Evolutionary conservation across 2,329 filamentous ascomycete species (phyloP).

Genomic region (Hortaea sp.): DNA sequence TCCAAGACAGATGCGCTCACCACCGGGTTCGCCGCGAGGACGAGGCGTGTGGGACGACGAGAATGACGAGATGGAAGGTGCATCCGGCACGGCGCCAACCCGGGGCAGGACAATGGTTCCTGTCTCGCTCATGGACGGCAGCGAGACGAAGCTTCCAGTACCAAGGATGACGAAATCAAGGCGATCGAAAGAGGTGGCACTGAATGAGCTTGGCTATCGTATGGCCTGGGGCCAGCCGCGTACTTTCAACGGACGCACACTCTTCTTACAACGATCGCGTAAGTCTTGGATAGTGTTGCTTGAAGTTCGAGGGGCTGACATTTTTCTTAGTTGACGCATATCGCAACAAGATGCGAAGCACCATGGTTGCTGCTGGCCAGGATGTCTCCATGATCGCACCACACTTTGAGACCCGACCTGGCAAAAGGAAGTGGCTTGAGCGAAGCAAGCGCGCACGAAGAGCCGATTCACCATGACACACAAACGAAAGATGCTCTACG

Average conservation of each 20-base stretch:
- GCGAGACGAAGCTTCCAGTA: constrained; percentile 61
- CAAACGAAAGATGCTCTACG: no score
- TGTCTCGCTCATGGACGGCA: constrained; percentile 51
- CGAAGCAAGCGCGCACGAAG: constrained; percentile 28
- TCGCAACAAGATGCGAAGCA: constrained; percentile 77
- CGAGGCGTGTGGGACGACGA: constrained; percentile 64
- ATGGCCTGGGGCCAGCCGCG: constrained; percentile 96
- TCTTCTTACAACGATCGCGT: constrained; percentile 88
- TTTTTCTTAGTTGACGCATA: constrained; percentile 67
- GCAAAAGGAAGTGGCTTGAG: constrained; percentile 57
- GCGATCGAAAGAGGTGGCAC: constrained; percentile 71
- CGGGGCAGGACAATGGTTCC: constrained; percentile 39
- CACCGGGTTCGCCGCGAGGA: constrained; percentile 64
- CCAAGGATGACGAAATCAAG: constrained; percentile 61
- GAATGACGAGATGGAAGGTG: constrained; percentile 46
- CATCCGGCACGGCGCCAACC: constrained; percentile 23
- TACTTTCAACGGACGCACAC: constrained; percentile 73
- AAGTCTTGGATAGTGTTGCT: constrained; percentile 36
- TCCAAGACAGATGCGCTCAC: constrained; percentile 83
- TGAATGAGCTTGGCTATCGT: constrained; percentile 87
- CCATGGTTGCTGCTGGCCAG: constrained; percentile 68
- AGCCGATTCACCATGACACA: not conserved
- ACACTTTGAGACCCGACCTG: constrained; percentile 80
- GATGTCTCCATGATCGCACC: constrained; percentile 64
- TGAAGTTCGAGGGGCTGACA: constrained; percentile 4